Evolutionary conservation across 768 basidiomycete species (phyloP), one percentile per base, ranked within the genome.

Genomic region (Boletus pseudopeckii): DNA sequence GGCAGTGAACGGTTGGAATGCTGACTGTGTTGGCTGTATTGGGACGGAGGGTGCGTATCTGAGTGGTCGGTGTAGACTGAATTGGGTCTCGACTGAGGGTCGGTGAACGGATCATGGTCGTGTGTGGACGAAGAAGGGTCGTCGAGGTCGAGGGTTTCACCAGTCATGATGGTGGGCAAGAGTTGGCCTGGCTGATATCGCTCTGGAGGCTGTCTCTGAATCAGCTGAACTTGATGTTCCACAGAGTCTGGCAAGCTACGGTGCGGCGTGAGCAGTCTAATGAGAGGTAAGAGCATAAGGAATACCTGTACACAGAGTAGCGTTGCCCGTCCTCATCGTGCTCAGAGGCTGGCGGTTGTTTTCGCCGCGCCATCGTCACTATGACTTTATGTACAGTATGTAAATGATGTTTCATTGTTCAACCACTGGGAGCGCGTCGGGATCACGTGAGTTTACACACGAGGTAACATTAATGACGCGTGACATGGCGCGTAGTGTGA

Each of bases 161-260:
- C 84, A 7, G 84, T 85, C 50, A 80, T 72, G 40, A 86, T 85
- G 0, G 84, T 83, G 33, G 74, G 79, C 15, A 86, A 71, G 48
- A 75, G 75, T 61, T 85, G 83, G 3, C 84, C 84, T 24, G 82
- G 84, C 52, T 82, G 78, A 57, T 86, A 86, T 50, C 77, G 78
- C 24, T 63, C 71, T 15, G 59, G 61, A 17, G 60, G 50, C 4
- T 48, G 56, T 36, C 56, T 62, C 24, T 24, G 24, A 24, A 24
- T 24, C 9, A 32, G 22, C 20, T 56, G 50, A 2, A 10, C 10
- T 20, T 41, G 33, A 36, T 43, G 17, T 18, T 63, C 57, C 11
- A 17, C 33, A 24, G 50, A 32, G 45, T 61, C 57, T 36, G 57
- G 39, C 10, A 34, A 4, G 49, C 58, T 65, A 38, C n/a, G 8